Conservation (phyloP, 352 stramenopile genomes). For the Globisporangium nodosum region DNA sequence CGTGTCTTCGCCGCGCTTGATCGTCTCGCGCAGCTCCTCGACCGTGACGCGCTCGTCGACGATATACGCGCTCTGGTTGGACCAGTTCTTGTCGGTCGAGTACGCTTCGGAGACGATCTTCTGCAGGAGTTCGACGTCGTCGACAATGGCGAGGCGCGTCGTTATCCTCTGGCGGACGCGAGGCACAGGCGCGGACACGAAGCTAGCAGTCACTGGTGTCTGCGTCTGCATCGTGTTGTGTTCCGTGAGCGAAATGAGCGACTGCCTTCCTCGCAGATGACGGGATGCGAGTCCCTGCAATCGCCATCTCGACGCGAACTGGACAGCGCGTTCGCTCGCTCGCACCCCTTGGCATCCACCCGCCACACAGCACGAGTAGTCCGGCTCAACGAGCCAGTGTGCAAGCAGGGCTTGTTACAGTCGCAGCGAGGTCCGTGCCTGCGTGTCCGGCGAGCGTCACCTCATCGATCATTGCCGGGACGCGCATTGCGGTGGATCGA, state of each 20-base stretch:
- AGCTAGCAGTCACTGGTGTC: neutral
- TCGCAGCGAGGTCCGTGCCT: neutral
- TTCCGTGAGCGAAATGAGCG: no score
- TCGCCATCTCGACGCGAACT: no score
- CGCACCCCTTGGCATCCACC: neutral
- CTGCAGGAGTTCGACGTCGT: neutral
- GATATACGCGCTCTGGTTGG: constrained; percentile 3
- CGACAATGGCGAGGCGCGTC: constrained; percentile 1
- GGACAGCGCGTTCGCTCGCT: no score
- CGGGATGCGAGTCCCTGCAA: no score
- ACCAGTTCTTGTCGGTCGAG: constrained; percentile 2
- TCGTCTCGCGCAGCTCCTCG: constrained; percentile 1
- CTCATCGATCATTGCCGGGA: neutral
- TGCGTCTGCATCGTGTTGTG: neutral
- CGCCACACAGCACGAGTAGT: no score
- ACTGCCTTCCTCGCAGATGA: no score
- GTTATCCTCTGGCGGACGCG: neutral
- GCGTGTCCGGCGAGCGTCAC: neutral
- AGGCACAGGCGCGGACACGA: neutral
- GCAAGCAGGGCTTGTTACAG: neutral
- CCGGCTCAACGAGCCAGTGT: no score
- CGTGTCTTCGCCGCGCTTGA: constrained; percentile 2
- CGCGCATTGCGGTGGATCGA: no score
- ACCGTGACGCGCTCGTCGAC: constrained; percentile 5
- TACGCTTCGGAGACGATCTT: constrained; percentile 2